Evolutionary conservation across 345 rosid genomes (phyloP).

Genomic region (Raphanus raphanistrum): DNA sequence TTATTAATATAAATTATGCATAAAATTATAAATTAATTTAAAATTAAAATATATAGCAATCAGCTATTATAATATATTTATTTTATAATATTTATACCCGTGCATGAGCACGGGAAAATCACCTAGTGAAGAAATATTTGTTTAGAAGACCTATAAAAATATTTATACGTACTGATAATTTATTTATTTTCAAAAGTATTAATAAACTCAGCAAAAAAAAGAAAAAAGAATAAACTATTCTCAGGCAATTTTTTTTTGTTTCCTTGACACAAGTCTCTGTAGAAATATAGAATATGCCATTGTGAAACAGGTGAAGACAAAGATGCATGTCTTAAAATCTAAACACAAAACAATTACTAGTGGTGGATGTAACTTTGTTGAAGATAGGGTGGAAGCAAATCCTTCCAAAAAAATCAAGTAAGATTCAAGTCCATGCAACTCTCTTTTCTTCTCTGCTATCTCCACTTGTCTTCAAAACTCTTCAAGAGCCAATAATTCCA

Average conservation of each 20-base stretch:
- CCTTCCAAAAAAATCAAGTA: constrained; percentile 42
- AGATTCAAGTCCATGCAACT: constrained; percentile 42
- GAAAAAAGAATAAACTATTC: not conserved
- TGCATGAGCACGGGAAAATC: too few relatives aligned
- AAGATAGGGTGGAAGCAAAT: constrained; percentile 67
- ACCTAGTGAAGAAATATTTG: not conserved
- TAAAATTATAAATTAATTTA: too few relatives aligned
- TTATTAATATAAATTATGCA: too few relatives aligned
- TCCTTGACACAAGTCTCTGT: not conserved
- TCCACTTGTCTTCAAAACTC: constrained; percentile 20
- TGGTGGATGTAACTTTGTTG: constrained; percentile 65
- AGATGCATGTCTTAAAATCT: not conserved
- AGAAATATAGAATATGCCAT: not conserved
- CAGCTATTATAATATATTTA: too few relatives aligned
- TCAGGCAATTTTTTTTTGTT: not conserved
- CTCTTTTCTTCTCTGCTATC: constrained; percentile 1
- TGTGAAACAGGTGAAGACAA: not conserved
- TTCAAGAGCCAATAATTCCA: constrained; percentile 16
- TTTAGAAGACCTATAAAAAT: not conserved
- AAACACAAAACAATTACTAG: constrained; percentile 2
- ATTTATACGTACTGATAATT: not conserved
- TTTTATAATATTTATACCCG: too few relatives aligned
- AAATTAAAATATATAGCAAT: too few relatives aligned
- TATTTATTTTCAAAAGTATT: not conserved
- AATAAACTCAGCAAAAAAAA: not conserved